Evolutionary conservation across 345 rosid genomes (phyloP), one percentile per base, ranked within the genome.

Genomic region (Ceriops zippeliana): DNA sequence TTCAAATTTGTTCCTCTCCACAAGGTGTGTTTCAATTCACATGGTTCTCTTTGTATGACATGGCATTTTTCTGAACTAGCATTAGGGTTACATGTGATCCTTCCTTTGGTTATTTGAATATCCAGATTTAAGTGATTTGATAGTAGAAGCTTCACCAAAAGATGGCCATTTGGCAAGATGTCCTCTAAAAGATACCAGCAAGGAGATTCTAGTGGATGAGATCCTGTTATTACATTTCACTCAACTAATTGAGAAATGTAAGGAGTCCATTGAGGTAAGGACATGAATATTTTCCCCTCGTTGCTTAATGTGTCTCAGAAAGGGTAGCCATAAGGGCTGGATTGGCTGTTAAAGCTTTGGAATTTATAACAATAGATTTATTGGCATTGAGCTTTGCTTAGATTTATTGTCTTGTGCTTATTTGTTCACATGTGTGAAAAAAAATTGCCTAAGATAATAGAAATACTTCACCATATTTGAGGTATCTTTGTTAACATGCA

Each of bases 101-200:
- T 20, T 69, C 35, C n/a, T 35, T 17, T 46, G 38, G 58, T 5
- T 57, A n/a, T 24, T 52, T 21, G 17, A 78, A 68, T 71, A 38
- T 52, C 62, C 84, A 88, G 97, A 90, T 60, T 80, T 93, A 42
- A 67, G 51, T 52, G 84, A 77, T 79, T 73, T 90, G 83, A 85
- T 75, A 61, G 69, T 61, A 65, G 97, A 90, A 85, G 97, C 98
- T 67, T 78, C 79, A 64, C 75, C 78, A 70, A 80, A 69, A 62
- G 98, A 93, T 84, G 93, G 98, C 58, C 86, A 93, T 62, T 73
- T 93, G 73, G 98, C 90, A 51, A 82, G 92, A 22, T 84, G 78
- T 46, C 90, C 97, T 67, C 73, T 87, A 7, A 78, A 78, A 72
- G 77, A 82, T 52, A 16, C 70, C 63, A 58, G 71, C 56, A 82